Percentiles rank a stretch among this genome's conserved stretches.
phyloP scores from a whole-genome alignment of 2,329 filamentous ascomycete species.

The Lachnellula hyalina region DNA sequence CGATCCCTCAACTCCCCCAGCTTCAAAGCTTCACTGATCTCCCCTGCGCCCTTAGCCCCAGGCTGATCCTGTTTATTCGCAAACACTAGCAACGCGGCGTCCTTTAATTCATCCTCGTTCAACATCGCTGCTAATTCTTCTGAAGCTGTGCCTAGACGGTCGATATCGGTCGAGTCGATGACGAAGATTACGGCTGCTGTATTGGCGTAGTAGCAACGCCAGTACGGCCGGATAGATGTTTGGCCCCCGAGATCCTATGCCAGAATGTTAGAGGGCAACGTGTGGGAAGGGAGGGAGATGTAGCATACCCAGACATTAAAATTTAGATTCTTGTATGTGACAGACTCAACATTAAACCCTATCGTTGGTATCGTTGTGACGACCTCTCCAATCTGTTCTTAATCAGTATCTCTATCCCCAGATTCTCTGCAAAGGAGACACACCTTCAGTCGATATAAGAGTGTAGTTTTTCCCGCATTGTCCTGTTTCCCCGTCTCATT shows the following conservation, averaged over 20 bases:
- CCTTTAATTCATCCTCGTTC: slow-evolving; percentile 92
- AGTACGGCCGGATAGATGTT: slow-evolving; percentile 98
- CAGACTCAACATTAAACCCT: slow-evolving; percentile 98
- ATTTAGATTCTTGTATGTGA: slow-evolving; percentile 96
- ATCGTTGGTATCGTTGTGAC: slow-evolving; percentile 99
- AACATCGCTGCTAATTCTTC: slow-evolving; percentile 94
- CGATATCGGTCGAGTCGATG: slow-evolving; percentile 96
- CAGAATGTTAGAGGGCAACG: not conserved
- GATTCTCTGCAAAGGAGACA: slow-evolving; percentile 4
- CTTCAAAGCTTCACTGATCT: slow-evolving; percentile 90
- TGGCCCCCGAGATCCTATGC: slow-evolving; percentile 80
- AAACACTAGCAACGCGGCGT: slow-evolving; percentile 88
- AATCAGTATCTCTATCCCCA: slow-evolving; percentile 10
- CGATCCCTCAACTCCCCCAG: slow-evolving; percentile 88
- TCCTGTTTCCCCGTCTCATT: slow-evolving; percentile 53
- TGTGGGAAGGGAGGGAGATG: not conserved
- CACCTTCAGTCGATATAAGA: slow-evolving; percentile 94
- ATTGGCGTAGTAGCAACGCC: slow-evolving; percentile 99
- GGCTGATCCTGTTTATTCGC: slow-evolving; percentile 99
- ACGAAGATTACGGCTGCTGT: slow-evolving; percentile 98
- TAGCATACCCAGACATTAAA: slow-evolving; percentile 91
- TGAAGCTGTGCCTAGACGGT: slow-evolving; percentile 83
- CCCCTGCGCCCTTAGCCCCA: slow-evolving; percentile 90
- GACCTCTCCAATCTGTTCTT: slow-evolving; percentile 82
- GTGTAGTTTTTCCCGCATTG: slow-evolving; percentile 96